A percentile compares a stretch with the other conserved stretches of the same genome.
These are phyloP conservation scores for Fraxinus excelsior DNA, from an alignment of 257 asterid genomes.

Conservation along the genomic window DNA sequence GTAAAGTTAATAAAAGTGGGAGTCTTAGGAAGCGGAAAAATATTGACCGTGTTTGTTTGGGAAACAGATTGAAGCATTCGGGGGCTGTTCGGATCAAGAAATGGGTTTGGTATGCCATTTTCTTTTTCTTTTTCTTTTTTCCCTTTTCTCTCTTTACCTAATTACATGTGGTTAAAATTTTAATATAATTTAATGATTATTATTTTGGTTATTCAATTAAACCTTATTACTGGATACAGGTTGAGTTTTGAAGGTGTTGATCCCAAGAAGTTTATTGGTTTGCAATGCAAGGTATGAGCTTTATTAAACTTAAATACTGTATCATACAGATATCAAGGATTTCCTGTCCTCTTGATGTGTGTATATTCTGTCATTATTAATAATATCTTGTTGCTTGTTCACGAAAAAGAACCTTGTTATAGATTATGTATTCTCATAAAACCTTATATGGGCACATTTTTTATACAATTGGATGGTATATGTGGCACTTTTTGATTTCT, in stretches of 20 bases:
- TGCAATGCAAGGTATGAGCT: conserved; percentile 76
- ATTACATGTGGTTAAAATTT: not conserved
- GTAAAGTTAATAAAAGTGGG: conserved; percentile 29
- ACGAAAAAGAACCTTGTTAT: not conserved
- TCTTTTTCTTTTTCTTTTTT: not conserved
- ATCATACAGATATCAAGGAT: not conserved
- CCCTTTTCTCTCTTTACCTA: not conserved
- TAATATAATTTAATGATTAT: conserved; percentile 4
- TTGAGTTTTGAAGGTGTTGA: conserved; percentile 72
- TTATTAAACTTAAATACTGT: conserved; percentile 4
- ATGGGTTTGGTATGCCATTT: conserved; percentile 74
- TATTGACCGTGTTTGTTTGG: conserved; percentile 23
- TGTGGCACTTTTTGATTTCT: conserved; percentile 12
- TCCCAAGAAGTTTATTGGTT: conserved; percentile 71
- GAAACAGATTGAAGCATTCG: conserved; percentile 35
- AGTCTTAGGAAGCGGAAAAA: conserved; percentile 41
- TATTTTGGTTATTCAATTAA: conserved; percentile 13
- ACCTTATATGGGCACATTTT: not conserved
- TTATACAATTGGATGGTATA: no score
- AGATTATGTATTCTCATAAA: not conserved
- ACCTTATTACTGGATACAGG: conserved; percentile 48
- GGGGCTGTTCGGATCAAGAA: conserved; percentile 48
- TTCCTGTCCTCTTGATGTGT: not conserved
- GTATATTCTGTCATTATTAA: conserved; percentile 3
- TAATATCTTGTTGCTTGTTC: not conserved